Base-by-base conservation (phyloP, 116 monocot species). In the Papilionanthe hybrid region DNA sequence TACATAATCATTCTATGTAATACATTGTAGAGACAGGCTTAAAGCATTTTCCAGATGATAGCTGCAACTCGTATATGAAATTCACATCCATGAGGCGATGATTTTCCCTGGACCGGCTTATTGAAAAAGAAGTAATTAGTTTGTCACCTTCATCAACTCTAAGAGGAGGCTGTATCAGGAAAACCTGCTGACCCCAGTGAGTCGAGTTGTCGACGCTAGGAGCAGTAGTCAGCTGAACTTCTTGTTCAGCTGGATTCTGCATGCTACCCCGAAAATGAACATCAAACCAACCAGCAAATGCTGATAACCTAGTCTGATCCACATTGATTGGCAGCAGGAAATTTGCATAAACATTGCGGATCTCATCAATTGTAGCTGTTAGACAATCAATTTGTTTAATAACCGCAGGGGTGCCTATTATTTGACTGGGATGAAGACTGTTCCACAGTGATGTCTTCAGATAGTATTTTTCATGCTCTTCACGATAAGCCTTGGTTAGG, bases 141-240 rank as follows among this genome's bases (percentile, higher is more conserved):
- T 75, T 79, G 82, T 97, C 97, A 15, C 90, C 88, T 81, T 82
- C 86, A 75, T 85, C 82, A 41, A 91, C 97, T 83, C 85, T 91
- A 63, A 88, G 50, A 77, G 89, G 80, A 76, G 91, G 94, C 69
- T 92, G 84, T 69, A 92, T 56, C 66, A 94, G 77, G 81, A 97
- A 97, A 9, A 92, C 98, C 93, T 98, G 98, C 77, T 98, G 98
- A 19, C 94, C 98, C 98, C 98, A 98, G 55, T 98, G 98, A 67
- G 98, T 98, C 5, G 83, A 63, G 50, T 87, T 81, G 1, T 98
- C 83, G 5, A 10, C 30, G 80, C 92, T 92, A n/a, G 98, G 98
- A 83, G 93, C 98, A 72, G 98, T 98, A 72, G 81, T 91, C 75
- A 98, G 84, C 81, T 90, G 87, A 76, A 98, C 75, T 81, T 91